Evolutionary conservation across 2,329 filamentous ascomycete species (phyloP), one percentile per base, ranked within the genome.

Genomic region (Eutypa lata): DNA sequence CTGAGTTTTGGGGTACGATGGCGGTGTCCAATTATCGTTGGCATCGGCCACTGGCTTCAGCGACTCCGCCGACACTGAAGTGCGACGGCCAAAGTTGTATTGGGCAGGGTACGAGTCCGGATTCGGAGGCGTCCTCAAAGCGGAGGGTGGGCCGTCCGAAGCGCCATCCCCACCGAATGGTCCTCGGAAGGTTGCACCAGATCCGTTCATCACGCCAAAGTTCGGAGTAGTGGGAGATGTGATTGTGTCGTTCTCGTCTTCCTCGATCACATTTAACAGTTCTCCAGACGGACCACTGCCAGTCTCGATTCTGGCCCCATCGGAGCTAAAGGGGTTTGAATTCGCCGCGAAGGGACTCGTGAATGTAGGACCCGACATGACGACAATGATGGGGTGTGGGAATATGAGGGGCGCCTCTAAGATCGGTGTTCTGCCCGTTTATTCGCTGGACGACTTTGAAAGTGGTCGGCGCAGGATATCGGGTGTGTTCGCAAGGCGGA

Each of bases 61-160:
- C 2, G 93, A 97, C 74, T 99, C 94, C 48, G 94, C 94, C 40
- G 94, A 97, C 50, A 99, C 94, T 3, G 94, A 97, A 38, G 92
- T 97, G 64, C 94, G 90, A 58, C 94, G 89, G 63, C 85, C 89
- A 73, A 96, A 87, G 71, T 96, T 96, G 76, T 97, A 97, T 71
- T 97, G 92, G 62, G 84, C 88, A 52, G 94, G 94, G 67, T 96
- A 90, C 63, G 84, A 86, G 60, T 90, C 86, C 38, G 81, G 74
- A 55, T 83, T 82, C 53, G 80, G 78, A 21, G 77, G 69, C 62
- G 71, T 71, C 68, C 79, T 68, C 62, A 76, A 51, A 55, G 71
- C 65, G 54, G 76, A 74, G 14, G 76, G 73, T 19, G 76, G 76
- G 19, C 67, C 62, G 43, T 82, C 79, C 26, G 65, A 62, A 18